Evolutionary conservation across 371 early-diverging fungal species (phyloP).

Genomic region (Haplosporangium sp.): DNA sequence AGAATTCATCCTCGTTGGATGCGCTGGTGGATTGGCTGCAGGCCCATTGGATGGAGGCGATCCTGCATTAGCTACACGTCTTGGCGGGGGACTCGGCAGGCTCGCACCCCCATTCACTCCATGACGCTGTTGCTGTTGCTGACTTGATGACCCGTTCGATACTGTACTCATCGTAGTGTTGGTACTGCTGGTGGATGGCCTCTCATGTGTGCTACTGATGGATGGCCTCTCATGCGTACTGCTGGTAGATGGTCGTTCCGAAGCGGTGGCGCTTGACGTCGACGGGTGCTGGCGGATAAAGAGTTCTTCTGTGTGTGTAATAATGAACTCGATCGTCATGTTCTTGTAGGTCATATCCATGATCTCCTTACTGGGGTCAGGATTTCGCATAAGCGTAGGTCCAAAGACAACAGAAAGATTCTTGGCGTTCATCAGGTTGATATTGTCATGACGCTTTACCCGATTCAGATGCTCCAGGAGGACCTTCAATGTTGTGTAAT

Average conservation of each 20-base stretch:
- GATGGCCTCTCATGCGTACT: constrained; percentile 66
- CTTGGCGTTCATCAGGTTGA: constrained; percentile 90
- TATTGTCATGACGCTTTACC: constrained; percentile 63
- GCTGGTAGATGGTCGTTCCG: constrained; percentile 5
- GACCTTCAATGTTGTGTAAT: constrained; percentile 68
- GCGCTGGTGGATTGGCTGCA: constrained; percentile 3
- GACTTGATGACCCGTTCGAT: neutral
- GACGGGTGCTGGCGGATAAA: neutral
- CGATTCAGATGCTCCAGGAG: constrained; percentile 73
- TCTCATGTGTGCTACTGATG: constrained; percentile 54
- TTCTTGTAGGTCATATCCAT: constrained; percentile 85
- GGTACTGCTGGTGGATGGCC: constrained; percentile 61
- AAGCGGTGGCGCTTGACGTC: neutral
- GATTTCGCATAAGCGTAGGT: constrained; percentile 86
- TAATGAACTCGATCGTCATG: constrained; percentile 42
- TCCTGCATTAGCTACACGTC: constrained; percentile 1
- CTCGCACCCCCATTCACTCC: neutral
- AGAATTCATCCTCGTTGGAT: neutral
- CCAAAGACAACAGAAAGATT: constrained; percentile 95
- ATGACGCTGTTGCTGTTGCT: neutral
- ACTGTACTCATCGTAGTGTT: neutral
- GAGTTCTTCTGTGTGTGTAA: constrained; percentile 7
- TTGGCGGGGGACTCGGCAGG: constrained; percentile 12
- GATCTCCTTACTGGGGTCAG: constrained; percentile 75
- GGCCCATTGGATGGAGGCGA: constrained; percentile 5